Base-by-base conservation (phyloP, 805 yeast species). In the Pichia cabralensis region DNA sequence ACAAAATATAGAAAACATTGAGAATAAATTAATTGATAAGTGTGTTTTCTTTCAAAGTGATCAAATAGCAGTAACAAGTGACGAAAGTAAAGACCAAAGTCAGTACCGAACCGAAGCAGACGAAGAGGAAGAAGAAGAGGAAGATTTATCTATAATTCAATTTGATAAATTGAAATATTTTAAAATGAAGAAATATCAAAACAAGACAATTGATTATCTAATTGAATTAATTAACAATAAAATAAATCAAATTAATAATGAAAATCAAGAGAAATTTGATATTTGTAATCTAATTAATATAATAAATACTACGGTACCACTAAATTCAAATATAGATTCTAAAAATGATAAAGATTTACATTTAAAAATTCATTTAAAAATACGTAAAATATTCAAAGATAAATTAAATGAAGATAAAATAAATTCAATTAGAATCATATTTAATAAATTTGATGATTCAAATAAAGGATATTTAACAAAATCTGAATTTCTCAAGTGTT, bases 401-500 rank as follows among this genome's bases (percentile, higher is more conserved):
- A 27, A 38, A 16, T 35, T n/a, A n/a, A n/a, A 33, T 15, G 23
- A 36, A 8, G 30, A 34, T 19, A 28, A 26, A 7, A 12, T 43
- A 16, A 45, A 42, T 31, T 38, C 42, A 4, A 29, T 49, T 33
- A 34, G 64, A 40, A 46, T 62, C 5, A 60, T 65, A 12, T 69
- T 70, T 40, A 47, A 66, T 9, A 61, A 58, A 38, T 62, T 62
- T 37, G 60, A 55, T 37, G 52, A 47, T 22, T 56, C 60, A 1
- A 52, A 52, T 30, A 61, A 60, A 36, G 56, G 58, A 25, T 50
- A 56, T 23, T 48, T 69, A 34, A 54, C 56, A 22, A 62, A 62
- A 35, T 31, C 40, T 9, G 74, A 69, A 45, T 70, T 69, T 39
- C 49, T 56, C 3, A 61, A 60, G 0, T 67, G 71, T 3, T 46